Evolutionary conservation across 805 yeast species (phyloP).

Genomic region (Metschnikowia kofuensis): DNA sequence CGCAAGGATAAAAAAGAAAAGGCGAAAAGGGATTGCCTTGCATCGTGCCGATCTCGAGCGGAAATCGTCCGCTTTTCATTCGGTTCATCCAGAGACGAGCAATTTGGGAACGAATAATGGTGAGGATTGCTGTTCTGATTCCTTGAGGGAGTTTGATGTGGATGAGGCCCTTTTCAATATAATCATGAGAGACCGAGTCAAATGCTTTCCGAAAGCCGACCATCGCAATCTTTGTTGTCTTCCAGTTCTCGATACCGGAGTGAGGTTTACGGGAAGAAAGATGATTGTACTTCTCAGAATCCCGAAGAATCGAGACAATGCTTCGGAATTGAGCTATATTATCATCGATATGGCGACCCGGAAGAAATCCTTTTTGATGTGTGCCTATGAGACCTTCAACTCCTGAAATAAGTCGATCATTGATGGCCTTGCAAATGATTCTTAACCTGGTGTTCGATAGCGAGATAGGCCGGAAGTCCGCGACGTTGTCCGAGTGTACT

Average conservation of each 20-base stretch:
- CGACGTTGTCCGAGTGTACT: background rate
- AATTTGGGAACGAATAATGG: background rate
- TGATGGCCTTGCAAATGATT: conserved; percentile 2
- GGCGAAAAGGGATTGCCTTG: conserved; percentile 5
- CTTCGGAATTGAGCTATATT: background rate
- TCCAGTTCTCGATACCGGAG: background rate
- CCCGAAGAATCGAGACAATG: background rate
- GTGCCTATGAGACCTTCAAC: background rate
- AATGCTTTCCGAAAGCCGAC: background rate
- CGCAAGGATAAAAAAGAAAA: background rate
- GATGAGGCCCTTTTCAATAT: background rate
- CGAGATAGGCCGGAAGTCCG: background rate
- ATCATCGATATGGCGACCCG: background rate
- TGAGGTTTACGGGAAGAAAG: background rate
- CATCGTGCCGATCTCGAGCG: background rate
- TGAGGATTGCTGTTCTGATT: background rate
- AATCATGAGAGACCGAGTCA: background rate
- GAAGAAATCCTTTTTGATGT: conserved; percentile 1
- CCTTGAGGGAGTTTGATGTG: background rate
- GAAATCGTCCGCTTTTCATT: background rate
- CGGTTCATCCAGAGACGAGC: conserved; percentile 1
- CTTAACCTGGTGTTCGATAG: conserved; percentile 1
- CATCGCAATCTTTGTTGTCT: background rate
- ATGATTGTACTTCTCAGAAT: background rate
- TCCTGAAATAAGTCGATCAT: background rate